Evolutionary conservation across 345 rosid genomes (phyloP).

Genomic region (Melaleuca alternifolia): DNA sequence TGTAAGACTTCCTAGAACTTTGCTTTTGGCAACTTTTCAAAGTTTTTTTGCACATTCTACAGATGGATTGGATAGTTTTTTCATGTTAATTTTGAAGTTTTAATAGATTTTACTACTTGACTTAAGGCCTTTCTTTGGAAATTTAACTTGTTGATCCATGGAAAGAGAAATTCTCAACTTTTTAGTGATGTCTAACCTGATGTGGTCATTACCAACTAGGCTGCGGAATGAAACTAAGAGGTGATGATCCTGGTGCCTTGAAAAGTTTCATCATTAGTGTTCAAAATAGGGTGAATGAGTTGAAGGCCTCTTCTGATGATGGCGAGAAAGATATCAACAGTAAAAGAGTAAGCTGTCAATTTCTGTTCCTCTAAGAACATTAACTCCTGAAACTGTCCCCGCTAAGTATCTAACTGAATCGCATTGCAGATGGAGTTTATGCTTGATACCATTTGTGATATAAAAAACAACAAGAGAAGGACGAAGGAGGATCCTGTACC

Average conservation of each 20-base stretch:
- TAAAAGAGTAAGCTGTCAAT: constrained; percentile 40
- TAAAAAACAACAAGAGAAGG: constrained; percentile 83
- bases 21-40: not conserved
- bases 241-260: constrained; percentile 85
- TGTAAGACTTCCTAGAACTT: constrained; percentile 32
- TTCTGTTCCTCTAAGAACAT: not conserved
- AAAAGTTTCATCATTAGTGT: constrained; percentile 64
- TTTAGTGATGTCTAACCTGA: not conserved
- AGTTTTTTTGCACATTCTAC: not conserved
- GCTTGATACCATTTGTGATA: constrained; percentile 86
- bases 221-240: constrained; percentile 92
- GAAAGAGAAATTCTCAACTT: not conserved
- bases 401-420: not conserved
- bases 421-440: constrained; percentile 78
- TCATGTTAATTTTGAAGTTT: not conserved
- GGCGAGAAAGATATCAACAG: constrained; percentile 28
- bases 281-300: constrained; percentile 62
- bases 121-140: not conserved
- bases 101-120: not conserved
- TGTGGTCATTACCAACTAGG: constrained; percentile 27
- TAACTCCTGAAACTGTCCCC: not conserved
- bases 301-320: constrained; percentile 44
- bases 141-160: not conserved
- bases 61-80: not conserved
- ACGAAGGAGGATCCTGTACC: constrained; percentile 58